Evolutionary conservation across 1,139 yeast genomes (phyloP), one percentile per base, ranked within the genome.

Genomic region (Hyphopichia buzzinii): DNA sequence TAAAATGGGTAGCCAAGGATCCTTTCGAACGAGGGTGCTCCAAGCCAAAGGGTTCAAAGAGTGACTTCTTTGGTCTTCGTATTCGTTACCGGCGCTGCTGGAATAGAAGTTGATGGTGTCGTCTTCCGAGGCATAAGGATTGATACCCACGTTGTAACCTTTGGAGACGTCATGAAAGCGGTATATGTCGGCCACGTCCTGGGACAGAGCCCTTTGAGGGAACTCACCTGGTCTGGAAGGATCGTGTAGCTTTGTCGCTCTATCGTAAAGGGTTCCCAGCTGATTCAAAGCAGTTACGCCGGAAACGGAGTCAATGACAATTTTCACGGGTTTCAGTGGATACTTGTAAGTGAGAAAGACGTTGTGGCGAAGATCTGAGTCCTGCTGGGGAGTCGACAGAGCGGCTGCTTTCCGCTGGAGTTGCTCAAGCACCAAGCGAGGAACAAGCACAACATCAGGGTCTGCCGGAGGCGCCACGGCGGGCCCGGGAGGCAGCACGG

Each of bases 21-120:
- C 85, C 38, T 68, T 69, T 39, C 67, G 66, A 55, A 76, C 57
- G 16, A 73, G 34, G 0, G 78, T 61, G 2, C 69, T 49, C 76
- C 78, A 72, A 0, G 77, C 52, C 35, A 74, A 62, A 0, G 79
- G 79, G 0, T 19, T 19, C 8, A 19, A 6, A 6, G 23, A 19
- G 10, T 19, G 23, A 67, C 37, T 68, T 69, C 21, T 66, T 54
- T 35, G 71, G 50, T 30, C 72, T 50, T 29, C 41, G 43, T 4
- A 62, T 55, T 33, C 58, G 66, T 29, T 64, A 73, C 54, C 0
- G 78, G 61, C 8, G 23, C 23, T 10, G 8, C 10, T 6, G 23
- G 8, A 69, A 47, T 59, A 71, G 38, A 74, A 67, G 40, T 70
- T 64, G 32, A 72, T 64, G 1, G 57, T 53, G 32, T 59, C 66